phyloP scores from a whole-genome alignment of 768 basidiomycete genomes.

The Tubosaeta brunneosetosa region DNA sequence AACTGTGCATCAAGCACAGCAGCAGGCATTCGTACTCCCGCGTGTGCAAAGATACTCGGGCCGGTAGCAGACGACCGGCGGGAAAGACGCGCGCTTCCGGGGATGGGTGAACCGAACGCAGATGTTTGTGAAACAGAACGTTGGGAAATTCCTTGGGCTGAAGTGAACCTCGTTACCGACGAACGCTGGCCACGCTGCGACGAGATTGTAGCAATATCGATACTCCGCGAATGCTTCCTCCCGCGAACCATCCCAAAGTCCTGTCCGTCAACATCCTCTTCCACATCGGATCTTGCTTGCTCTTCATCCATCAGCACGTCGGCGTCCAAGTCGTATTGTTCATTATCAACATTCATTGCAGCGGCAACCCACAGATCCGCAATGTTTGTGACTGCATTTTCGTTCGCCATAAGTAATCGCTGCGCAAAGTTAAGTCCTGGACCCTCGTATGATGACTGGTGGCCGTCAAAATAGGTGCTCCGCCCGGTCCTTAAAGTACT shows the following conservation, averaged over 20 bases:
- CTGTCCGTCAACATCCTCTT: conserved; percentile 37
- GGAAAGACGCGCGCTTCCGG: conserved; percentile 35
- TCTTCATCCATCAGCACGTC: conserved; percentile 22
- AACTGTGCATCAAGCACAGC: conserved; percentile 73
- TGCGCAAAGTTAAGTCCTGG: conserved; percentile 82
- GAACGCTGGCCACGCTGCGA: conserved; percentile 21
- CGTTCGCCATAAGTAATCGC: conserved; percentile 85
- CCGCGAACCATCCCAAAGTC: conserved; percentile 24
- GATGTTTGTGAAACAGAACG: conserved; percentile 29
- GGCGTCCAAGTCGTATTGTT: conserved; percentile 55
- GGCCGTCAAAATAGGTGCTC: conserved; percentile 42
- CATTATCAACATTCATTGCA: conserved; percentile 92
- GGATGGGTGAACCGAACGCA: conserved; percentile 30
- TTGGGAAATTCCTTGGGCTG: conserved; percentile 27
- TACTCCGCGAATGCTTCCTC: conserved; percentile 13
- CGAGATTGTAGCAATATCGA: conserved; percentile 16
- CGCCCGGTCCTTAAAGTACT: conserved; percentile 48
- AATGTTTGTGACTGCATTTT: conserved; percentile 90
- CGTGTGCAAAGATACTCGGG: conserved; percentile 79
- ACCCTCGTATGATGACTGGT: conserved; percentile 38
- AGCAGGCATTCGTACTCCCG: conserved; percentile 75
- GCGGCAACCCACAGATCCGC: conserved; percentile 97
- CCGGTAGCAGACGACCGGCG: conserved; percentile 51
- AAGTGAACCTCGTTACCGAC: conserved; percentile 24
- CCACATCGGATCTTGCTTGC: conserved; percentile 36